Base-by-base conservation (phyloP, 306 rosid genomes). In the Ceratonia siliqua region DNA sequence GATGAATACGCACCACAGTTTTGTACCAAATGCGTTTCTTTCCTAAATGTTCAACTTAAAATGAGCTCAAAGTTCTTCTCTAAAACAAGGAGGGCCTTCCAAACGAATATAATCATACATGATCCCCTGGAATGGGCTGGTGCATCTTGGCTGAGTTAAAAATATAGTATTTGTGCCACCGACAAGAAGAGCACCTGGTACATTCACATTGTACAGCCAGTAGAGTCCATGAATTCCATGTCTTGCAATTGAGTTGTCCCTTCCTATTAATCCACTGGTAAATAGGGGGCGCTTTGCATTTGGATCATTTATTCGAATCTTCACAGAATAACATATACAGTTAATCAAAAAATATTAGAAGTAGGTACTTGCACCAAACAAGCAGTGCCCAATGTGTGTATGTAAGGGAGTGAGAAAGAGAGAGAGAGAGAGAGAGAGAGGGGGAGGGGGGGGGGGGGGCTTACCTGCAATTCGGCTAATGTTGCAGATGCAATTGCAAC, bases 401-500 rank as follows among this genome's bases (percentile, higher is more conserved):
- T n/a, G 20, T 20, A 25, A 1, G 24, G 0, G 14, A 3, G 8
- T 50, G 2, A 17, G 12, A 2, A 0, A 0, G 5, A 9, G 42
- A 9, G 27, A 10, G 30, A 35, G 4, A 10, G 30, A 48, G 59
- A 68, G 22, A 48, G 2, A 15, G 8, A 18, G 54, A 59, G 25
- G 33, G 59, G 68, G 75, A 28, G 12, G 25, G 7, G 18, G 33
- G 24, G 1, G 46, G 53, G 57, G 56, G 10, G 27, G 30, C 45
- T 49, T 85, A 88, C 96, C 92, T 91, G 98, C 80, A 94, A 70
- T 81, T 94, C 98, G 53, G 94, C 86, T 28, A 87, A 39, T 42
- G 94, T 88, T 20, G 96, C 90, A 53, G 98, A 89, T 32, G 97
- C 97, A 68, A 94, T 25, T 78, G 98, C 97, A 32, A 94, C 50